A percentile compares a stretch with the other conserved stretches of the same genome.
These are phyloP conservation scores for Phytophthora citrophthora DNA, from an alignment of 352 stramenopile species.

Conservation along the genomic window DNA sequence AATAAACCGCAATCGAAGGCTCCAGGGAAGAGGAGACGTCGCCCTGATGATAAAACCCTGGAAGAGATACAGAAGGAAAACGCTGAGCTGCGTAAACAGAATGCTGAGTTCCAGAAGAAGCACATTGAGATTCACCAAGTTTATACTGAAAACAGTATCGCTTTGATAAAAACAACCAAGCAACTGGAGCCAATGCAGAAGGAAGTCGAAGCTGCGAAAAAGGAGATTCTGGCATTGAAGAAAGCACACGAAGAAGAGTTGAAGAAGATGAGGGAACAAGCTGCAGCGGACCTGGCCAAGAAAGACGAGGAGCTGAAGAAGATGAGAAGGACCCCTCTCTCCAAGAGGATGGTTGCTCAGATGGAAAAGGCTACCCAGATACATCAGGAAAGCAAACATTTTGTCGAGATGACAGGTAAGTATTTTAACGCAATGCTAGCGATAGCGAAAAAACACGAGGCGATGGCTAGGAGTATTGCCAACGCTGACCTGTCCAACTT, in stretches of 20 bases:
- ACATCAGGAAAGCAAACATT: neutral
- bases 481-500: too few species aligned
- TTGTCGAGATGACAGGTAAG: too few species aligned
- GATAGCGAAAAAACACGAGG: too few species aligned
- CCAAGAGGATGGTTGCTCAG: too few species aligned
- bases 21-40: conserved; percentile 25
- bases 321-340: too few species aligned
- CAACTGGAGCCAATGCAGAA: conserved; percentile 1
- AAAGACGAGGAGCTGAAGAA: too few species aligned
- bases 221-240: conserved; percentile 8
- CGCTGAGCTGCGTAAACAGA: too few species aligned
- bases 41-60: conserved; percentile 5
- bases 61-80: conserved; percentile 3
- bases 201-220: conserved; percentile 2
- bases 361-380: too few species aligned
- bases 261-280: conserved; percentile 13
- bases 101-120: conserved; percentile 4
- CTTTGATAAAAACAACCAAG: neutral
- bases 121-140: neutral
- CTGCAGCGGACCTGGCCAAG: conserved; percentile 1
- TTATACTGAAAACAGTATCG: neutral
- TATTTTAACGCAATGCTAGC: too few species aligned
- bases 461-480: too few species aligned
- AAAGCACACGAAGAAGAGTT: conserved; percentile 11
- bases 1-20: neutral